phyloP scores from a whole-genome alignment of 306 rosid genomes.

The Trifolium pratense region DNA sequence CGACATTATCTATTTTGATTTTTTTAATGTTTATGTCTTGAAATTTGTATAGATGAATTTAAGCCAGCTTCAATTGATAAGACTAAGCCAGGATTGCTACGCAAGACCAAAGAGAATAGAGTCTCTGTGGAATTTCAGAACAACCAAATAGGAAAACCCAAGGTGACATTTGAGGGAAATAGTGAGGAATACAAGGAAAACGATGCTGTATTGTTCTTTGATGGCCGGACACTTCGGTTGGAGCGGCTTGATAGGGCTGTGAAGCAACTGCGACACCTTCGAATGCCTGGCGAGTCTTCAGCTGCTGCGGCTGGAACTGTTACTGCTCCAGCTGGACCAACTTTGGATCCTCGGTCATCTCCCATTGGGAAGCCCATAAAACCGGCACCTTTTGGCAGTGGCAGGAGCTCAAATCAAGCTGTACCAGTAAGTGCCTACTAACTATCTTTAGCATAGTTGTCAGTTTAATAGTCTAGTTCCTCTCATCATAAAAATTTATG shows the following conservation, averaged over 20 bases:
- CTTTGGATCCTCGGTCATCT: slow-evolving; percentile 67
- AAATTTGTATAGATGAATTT: slow-evolving; percentile 71
- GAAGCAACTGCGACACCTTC: slow-evolving; percentile 81
- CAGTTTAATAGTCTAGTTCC: background rate
- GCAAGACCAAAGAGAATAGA: slow-evolving; percentile 88
- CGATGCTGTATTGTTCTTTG: slow-evolving; percentile 90
- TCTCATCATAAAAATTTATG: background rate
- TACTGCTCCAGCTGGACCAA: slow-evolving; percentile 47
- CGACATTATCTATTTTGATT: background rate
- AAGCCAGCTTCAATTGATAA: slow-evolving; percentile 98
- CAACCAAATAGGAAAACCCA: slow-evolving; percentile 88
- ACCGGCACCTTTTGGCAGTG: slow-evolving; percentile 46
- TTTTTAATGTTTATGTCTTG: slow-evolving; percentile 31
- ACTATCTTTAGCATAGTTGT: slow-evolving; percentile 22
- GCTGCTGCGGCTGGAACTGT: slow-evolving; percentile 48
- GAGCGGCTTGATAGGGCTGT: slow-evolving; percentile 90
- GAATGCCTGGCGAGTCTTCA: slow-evolving; percentile 83
- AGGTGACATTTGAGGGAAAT: slow-evolving; percentile 84
- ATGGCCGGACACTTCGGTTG: slow-evolving; percentile 73
- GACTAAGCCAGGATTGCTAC: slow-evolving; percentile 71
- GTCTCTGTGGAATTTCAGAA: slow-evolving; percentile 86
- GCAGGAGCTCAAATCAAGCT: slow-evolving; percentile 55
- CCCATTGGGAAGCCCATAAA: slow-evolving; percentile 67
- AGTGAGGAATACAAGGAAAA: slow-evolving; percentile 86
- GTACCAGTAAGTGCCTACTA: slow-evolving; percentile 58